Evolutionary conservation across 495 filamentous ascomycete genomes (phyloP).

Genomic region (Entonaema liquescens): DNA sequence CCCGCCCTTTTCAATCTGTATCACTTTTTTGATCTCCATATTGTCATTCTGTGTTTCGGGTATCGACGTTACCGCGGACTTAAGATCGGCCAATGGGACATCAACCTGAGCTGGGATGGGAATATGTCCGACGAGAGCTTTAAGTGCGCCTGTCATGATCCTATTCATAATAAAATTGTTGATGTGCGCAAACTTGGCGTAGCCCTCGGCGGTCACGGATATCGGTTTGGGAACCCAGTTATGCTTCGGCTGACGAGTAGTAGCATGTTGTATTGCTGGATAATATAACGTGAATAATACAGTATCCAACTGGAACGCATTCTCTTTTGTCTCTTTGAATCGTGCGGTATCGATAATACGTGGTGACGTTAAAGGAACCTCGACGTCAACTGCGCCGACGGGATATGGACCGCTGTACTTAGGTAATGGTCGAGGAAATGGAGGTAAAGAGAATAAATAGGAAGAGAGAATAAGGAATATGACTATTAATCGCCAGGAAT

Average conservation of each 20-base stretch:
- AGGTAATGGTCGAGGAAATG: conserved; percentile 56
- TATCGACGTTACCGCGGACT: conserved; percentile 18
- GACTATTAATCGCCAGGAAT: conserved; percentile 43
- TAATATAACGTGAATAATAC: conserved; percentile 62
- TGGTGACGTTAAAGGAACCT: conserved; percentile 47
- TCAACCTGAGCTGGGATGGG: conserved; percentile 57
- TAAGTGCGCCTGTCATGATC: conserved; percentile 48
- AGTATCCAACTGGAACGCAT: conserved; percentile 57
- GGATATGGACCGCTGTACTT: conserved; percentile 57
- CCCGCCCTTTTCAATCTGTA: conserved; percentile 27
- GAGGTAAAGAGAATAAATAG: conserved; percentile 49
- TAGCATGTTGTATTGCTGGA: conserved; percentile 44
- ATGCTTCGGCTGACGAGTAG: conserved; percentile 44
- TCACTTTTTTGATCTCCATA: conserved; percentile 31
- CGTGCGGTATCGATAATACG: conserved; percentile 46
- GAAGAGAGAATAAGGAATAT: conserved; percentile 50
- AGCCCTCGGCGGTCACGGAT: conserved; percentile 58
- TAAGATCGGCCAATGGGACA: conserved; percentile 49
- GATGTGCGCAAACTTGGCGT: conserved; percentile 56
- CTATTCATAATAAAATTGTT: conserved; percentile 53
- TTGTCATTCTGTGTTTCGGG: conserved; percentile 36
- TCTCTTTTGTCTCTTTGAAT: conserved; percentile 49
- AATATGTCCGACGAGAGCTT: conserved; percentile 50
- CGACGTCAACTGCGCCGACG: conserved; percentile 60
- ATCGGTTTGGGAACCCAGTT: conserved; percentile 61